Evolutionary conservation across 768 basidiomycete species (phyloP).

Genomic region (Auricularia cornea): DNA sequence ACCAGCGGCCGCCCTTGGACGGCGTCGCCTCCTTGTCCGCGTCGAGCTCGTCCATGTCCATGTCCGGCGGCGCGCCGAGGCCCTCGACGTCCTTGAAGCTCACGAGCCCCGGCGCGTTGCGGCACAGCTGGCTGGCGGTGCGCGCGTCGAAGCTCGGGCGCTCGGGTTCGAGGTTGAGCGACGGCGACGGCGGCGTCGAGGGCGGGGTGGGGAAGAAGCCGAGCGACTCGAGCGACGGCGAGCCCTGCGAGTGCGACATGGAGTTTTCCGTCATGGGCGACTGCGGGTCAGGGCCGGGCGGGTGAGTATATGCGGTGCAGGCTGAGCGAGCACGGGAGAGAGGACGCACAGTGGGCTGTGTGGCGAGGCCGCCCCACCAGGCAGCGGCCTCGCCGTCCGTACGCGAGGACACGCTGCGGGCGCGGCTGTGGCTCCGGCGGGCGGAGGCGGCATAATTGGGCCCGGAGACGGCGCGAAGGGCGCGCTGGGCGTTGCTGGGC

Average conservation of each 20-base stretch:
- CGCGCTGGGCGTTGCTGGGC: neutral
- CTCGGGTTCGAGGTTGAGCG: constrained; percentile 4
- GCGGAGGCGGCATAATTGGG: neutral
- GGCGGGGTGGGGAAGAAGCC: neutral
- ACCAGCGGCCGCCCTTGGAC: neutral
- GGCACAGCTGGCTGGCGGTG: constrained; percentile 49
- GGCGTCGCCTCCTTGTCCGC: constrained; percentile 8
- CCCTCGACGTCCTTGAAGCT: constrained; percentile 62
- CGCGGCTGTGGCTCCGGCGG: neutral
- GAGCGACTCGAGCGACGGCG: neutral
- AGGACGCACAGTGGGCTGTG: neutral
- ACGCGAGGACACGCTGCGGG: constrained; percentile 18
- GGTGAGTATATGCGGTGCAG: neutral
- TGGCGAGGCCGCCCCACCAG: neutral
- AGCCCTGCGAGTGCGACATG: neutral
- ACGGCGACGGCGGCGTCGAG: constrained; percentile 14
- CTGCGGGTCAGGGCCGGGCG: neutral
- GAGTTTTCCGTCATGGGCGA: neutral
- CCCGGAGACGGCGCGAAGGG: neutral
- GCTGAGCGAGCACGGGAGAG: neutral
- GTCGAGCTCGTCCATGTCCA: constrained; percentile 22
- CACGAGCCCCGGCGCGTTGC: constrained; percentile 53
- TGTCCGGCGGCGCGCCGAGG: constrained; percentile 45
- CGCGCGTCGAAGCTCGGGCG: constrained; percentile 51
- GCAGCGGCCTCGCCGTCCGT: constrained; percentile 1